These are phyloP conservation scores for Mycena metata DNA, from an alignment of 768 basidiomycete genomes.

Conservation along the genomic window DNA sequence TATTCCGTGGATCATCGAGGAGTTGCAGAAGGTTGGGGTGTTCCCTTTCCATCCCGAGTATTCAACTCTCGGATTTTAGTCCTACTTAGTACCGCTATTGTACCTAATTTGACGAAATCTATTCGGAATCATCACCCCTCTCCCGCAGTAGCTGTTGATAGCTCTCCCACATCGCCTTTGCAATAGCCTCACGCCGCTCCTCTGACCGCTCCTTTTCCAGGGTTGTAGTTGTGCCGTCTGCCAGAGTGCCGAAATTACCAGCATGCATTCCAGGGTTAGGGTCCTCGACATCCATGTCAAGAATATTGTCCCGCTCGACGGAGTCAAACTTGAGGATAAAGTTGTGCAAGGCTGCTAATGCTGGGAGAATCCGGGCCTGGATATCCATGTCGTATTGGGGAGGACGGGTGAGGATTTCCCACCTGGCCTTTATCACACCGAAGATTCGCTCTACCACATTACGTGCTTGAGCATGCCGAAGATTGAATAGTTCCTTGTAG, in stretches of 20 bases:
- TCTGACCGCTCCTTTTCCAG: slow-evolving; percentile 33
- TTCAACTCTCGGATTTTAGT: not conserved
- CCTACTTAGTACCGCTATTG: not conserved
- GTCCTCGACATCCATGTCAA: slow-evolving; percentile 34
- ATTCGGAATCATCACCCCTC: not conserved
- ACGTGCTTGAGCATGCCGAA: slow-evolving; percentile 53
- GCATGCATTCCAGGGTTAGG: not conserved
- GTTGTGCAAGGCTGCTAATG: slow-evolving; percentile 48
- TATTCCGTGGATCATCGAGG: not conserved
- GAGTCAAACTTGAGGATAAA: slow-evolving; percentile 48
- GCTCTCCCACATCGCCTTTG: too few species aligned
- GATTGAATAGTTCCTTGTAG: slow-evolving; percentile 47
- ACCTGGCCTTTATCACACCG: slow-evolving; percentile 47
- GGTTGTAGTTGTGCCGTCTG: not conserved
- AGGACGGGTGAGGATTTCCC: slow-evolving; percentile 37
- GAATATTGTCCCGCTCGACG: slow-evolving; percentile 40
- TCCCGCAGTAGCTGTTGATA: slow-evolving; percentile 33
- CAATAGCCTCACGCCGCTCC: slow-evolving; percentile 42
- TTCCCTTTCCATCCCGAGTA: not conserved
- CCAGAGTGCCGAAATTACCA: not conserved
- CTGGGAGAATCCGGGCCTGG: slow-evolving; percentile 45
- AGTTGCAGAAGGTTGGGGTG: not conserved
- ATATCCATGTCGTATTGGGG: slow-evolving; percentile 41
- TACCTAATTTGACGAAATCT: not conserved
- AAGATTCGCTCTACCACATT: too few species aligned